A percentile compares a stretch with the other conserved stretches of the same genome.
phyloP scores from a whole-genome alignment of 129 eudicot species.

The Pulicaria dysenterica region DNA sequence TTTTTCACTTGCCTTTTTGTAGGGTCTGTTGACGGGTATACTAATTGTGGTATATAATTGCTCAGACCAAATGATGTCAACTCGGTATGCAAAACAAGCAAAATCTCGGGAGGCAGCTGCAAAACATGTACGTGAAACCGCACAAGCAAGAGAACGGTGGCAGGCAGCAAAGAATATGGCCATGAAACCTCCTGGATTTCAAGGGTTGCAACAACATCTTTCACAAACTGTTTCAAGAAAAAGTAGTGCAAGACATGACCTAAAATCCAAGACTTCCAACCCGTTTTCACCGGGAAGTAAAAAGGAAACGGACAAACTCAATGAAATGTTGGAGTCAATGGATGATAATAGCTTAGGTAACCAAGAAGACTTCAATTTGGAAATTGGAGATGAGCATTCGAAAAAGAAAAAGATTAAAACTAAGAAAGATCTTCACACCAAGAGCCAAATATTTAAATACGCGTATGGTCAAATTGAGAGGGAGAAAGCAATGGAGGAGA shows the following conservation, averaged over 20 bases:
- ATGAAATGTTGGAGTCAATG: conserved; percentile 54
- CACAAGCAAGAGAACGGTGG: conserved; percentile 85
- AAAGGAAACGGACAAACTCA: conserved; percentile 55
- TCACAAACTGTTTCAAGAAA: conserved; percentile 70
- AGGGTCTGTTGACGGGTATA: conserved; percentile 70
- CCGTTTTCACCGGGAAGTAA: conserved; percentile 45
- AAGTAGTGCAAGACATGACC: conserved; percentile 23
- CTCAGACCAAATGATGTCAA: conserved; percentile 91
- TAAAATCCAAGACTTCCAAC: conserved; percentile 6
- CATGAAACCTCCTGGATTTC: conserved; percentile 68
- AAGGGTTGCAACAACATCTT: conserved; percentile 33
- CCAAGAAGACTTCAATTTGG: conserved; percentile 56
- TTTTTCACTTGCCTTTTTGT: conserved; percentile 13
- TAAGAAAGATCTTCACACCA: conserved; percentile 70
- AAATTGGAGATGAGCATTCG: conserved; percentile 56
- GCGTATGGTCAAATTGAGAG: conserved; percentile 95
- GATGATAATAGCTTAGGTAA: conserved; percentile 62
- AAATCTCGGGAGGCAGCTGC: conserved; percentile 91
- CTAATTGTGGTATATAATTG: conserved; percentile 78
- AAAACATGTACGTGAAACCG: conserved; percentile 77
- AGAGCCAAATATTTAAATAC: conserved; percentile 86
- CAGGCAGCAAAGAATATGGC: conserved; percentile 51
- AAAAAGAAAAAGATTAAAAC: conserved; percentile 60
- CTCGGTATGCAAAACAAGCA: conserved; percentile 74
- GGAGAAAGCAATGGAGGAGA: conserved; percentile 91